Evolutionary conservation across 768 basidiomycete genomes (phyloP).

Genomic region (Leucosporidium creatinivorum): DNA sequence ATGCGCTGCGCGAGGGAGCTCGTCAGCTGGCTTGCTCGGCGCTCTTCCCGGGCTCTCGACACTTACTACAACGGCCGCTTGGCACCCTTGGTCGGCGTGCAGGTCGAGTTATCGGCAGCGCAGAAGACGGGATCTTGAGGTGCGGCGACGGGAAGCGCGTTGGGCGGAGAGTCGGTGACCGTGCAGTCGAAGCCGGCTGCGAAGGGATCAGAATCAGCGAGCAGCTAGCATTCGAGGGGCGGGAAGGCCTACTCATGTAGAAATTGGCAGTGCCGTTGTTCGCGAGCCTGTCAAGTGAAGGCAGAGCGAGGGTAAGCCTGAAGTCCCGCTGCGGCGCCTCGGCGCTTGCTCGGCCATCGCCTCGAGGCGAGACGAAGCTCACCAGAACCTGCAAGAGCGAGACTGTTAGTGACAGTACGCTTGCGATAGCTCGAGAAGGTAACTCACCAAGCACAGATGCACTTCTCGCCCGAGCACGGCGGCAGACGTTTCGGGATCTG

Average conservation of each 20-base stretch:
- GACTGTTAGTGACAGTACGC: background rate
- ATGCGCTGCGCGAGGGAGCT: too few relatives aligned
- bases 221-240: too few relatives aligned
- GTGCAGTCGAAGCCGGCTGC: constrained; percentile 21
- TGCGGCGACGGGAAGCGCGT: constrained; percentile 20
- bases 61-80: constrained; percentile 22
- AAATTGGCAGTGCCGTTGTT: constrained; percentile 21
- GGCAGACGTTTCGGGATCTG: constrained; percentile 37
- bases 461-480: constrained; percentile 37
- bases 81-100: constrained; percentile 7
- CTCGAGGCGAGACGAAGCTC: too few relatives aligned
- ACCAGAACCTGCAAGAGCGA: background rate
- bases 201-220: background rate
- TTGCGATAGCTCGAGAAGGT: background rate
- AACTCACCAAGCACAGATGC: constrained; percentile 36
- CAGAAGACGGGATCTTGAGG: constrained; percentile 27
- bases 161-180: constrained; percentile 1
- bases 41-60: too few relatives aligned
- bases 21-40: too few relatives aligned
- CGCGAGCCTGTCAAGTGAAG: background rate
- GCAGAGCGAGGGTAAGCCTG: background rate
- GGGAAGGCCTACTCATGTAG: constrained; percentile 8
- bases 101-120: constrained; percentile 8
- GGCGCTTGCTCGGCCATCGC: too few relatives aligned
- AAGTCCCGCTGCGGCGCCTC: too few relatives aligned